These are phyloP conservation scores for Pelargonium nanum DNA, from an alignment of 345 rosid species.

Conservation along the genomic window DNA sequence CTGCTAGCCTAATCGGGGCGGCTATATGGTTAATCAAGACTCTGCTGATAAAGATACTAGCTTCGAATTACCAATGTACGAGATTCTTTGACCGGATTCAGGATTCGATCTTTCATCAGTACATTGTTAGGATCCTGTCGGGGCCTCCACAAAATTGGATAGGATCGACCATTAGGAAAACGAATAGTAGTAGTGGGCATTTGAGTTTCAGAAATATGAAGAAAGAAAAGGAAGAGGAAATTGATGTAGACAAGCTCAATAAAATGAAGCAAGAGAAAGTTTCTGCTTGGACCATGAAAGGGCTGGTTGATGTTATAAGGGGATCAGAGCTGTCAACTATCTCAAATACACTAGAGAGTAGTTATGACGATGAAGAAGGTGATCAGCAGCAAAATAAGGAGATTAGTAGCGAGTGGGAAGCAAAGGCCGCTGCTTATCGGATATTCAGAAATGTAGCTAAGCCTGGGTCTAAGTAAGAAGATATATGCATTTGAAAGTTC, in stretches of 20 bases:
- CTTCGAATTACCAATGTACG: constrained; percentile 45
- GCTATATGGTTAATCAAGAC: constrained; percentile 50
- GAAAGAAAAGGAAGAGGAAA: constrained; percentile 38
- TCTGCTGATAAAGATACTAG: constrained; percentile 38
- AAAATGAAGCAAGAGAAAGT: constrained; percentile 48
- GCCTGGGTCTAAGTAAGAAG: constrained; percentile 43
- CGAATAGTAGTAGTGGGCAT: constrained; percentile 19
- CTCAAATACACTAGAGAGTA: constrained; percentile 26
- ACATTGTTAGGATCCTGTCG: constrained; percentile 46
- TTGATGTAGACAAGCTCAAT: constrained; percentile 56
- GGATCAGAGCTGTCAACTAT: constrained; percentile 27
- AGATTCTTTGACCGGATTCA: constrained; percentile 67
- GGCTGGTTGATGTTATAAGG: constrained; percentile 35
- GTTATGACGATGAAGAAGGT: constrained; percentile 29
- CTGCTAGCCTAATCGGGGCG: constrained; percentile 40
- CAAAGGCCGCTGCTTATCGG: constrained; percentile 52
- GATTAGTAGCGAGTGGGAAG: constrained; percentile 64
- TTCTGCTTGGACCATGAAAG: constrained; percentile 78
- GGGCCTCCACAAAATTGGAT: constrained; percentile 54
- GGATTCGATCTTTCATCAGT: constrained; percentile 65
- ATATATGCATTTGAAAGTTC: constrained; percentile 1
- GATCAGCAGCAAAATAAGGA: constrained; percentile 36
- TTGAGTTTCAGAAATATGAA: constrained; percentile 33
- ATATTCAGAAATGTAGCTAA: constrained; percentile 55
- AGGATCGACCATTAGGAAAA: constrained; percentile 24